Evolutionary conservation across 768 basidiomycete genomes (phyloP), one percentile per base, ranked within the genome.

Genomic region (Auricularia sp.): DNA sequence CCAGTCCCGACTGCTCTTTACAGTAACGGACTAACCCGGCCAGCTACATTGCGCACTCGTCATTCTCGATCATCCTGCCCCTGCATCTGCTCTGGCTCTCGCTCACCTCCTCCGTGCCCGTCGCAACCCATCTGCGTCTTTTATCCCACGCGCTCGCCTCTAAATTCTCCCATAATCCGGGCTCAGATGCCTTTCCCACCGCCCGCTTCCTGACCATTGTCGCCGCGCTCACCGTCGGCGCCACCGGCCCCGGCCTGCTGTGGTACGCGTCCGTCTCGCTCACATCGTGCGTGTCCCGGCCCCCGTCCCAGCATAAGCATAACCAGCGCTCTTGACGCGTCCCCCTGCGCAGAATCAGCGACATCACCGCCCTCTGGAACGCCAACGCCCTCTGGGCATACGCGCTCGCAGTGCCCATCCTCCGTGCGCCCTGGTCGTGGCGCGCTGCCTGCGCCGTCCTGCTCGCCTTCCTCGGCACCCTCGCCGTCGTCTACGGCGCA

Each of bases 331-430:
- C n/a, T 35, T 53, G 61, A 11, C 54, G 23, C 53, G 29, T 29
- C 39, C 39, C 23, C 36, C 61, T 62, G 62, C 29, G 34, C 66
- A 92, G 93, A 29, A 79, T 93, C 34, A 88, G 86, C 68, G 91
- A 94, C 74, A 84, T 94, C 34, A 95, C 92, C 36, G 74, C 77
- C 51, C 84, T 93, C 34, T 93, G 90, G 86, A 95, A 96, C 71
- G 87, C 89, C 7, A 91, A 90, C 70, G 88, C 91, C 0, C 94
- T 98, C 77, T 94, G 93, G 74, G 90, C 91, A 4, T 98, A 98
- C 72, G 72, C 93, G 34, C 83, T 98, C 72, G 83, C 87, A n/a
- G 84, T 94, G 66, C 83, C 83, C 68, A 69, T 93, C 2, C 85
- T 87, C 66, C 76, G 81, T 23, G 75, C 84, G 33, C 77, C 79